Evolutionary conservation across 768 basidiomycete genomes (phyloP), one percentile per base, ranked within the genome.

Genomic region (Pisolithus marmoratus): DNA sequence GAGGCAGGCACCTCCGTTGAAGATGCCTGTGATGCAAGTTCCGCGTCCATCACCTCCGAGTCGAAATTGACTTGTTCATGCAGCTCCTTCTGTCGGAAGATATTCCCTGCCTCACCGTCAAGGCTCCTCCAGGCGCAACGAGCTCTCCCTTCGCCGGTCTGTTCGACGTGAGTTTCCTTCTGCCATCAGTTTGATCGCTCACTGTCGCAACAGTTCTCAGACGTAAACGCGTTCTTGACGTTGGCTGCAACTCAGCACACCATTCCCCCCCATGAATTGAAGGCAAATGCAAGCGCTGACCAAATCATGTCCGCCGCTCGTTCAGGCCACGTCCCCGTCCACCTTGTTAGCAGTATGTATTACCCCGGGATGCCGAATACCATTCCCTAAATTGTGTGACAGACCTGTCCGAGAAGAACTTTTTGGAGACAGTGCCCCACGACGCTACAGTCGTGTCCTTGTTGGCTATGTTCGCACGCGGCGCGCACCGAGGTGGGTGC

Each of bases 351-450:
- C 75, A 85, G 90, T 91, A 60, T 59, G 85, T 69, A 20, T 67
- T 22, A 12, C 20, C 14, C 19, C 15, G 31, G 27, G 29, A 40
- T 4, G 19, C 15, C 3, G 29, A 34, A 37, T 38, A 29, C 12
- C 9, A 44, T 24, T 38, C 44, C 17, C 48, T 54, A 41, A 58
- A 54, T 48, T 43, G 27, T 6, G 6, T 12, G 12, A 27, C 17
- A 92, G 90, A 92, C 66, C 73, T 91, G 31, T 91, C 90, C 12
- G 85, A 90, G 67, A 92, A 92, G 74, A 91, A 92, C 54, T 84
- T 86, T 8, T 73, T 90, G 27, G 78, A 86, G 49, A 72, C 72
- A 20, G 64, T 90, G 7, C 76, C 83, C 0, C 68, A 85, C 52
- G 77, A 83, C 40, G 84, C 87, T 2, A 84, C 76, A 2, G 60